Conservation (phyloP, 208 protist genomes). For the Trypanosoma boissoni region DNA sequence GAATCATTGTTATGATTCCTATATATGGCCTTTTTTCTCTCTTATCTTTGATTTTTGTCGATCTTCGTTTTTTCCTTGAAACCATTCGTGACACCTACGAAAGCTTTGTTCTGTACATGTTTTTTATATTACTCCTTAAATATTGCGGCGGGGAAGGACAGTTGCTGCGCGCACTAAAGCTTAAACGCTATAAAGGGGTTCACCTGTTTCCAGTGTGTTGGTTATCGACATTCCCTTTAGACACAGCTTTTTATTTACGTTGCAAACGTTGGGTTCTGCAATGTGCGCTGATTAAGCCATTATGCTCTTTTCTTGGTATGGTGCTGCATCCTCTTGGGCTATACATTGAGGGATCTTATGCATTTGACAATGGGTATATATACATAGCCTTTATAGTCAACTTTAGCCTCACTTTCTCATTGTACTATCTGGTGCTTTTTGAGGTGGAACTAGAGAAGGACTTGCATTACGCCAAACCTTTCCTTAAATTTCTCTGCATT, state of each 20-base stretch:
- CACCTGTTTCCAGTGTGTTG: constrained; percentile 76
- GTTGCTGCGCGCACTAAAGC: constrained; percentile 74
- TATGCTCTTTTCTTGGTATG: constrained; percentile 68
- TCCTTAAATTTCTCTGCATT: constrained; percentile 86
- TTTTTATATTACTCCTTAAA: constrained; percentile 88
- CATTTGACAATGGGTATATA: constrained; percentile 67
- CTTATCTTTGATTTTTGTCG: constrained; percentile 44
- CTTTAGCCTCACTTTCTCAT: constrained; percentile 66
- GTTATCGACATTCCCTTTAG: constrained; percentile 54
- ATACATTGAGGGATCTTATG: constrained; percentile 70
- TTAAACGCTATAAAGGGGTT: constrained; percentile 67
- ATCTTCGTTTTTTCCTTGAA: constrained; percentile 76
- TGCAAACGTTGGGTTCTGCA: constrained; percentile 90
- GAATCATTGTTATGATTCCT: constrained; percentile 87
- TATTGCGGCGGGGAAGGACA: constrained; percentile 85
- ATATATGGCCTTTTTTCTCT: constrained; percentile 80
- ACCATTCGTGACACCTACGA: constrained; percentile 86
- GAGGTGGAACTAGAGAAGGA: constrained; percentile 78
- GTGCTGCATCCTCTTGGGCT: constrained; percentile 54
- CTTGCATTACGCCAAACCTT: constrained; percentile 77
- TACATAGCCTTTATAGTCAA: constrained; percentile 85
- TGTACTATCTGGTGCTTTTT: constrained; percentile 90
- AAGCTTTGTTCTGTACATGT: constrained; percentile 90
- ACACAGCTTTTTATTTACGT: constrained; percentile 75
- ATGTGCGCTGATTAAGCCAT: constrained; percentile 85